Base-by-base conservation (phyloP, 441 rosid species). In the Populus hybrid region DNA sequence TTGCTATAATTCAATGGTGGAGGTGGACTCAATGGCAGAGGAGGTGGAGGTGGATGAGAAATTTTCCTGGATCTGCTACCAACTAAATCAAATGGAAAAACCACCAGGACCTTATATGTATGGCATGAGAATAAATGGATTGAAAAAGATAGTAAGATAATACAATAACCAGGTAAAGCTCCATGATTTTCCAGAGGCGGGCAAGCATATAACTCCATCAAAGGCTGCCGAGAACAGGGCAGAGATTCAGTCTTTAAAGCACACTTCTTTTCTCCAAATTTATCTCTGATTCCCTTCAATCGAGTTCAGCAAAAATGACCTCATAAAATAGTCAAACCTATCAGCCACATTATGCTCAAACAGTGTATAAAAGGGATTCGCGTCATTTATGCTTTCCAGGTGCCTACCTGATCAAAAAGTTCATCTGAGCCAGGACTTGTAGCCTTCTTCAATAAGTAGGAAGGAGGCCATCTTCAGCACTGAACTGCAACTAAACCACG, bases 261-360 rank as follows among this genome's bases (percentile, higher is more conserved):
- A 67, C 9, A 67, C 68, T 86, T 80, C 84, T 79, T 57, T 79
- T 80, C 82, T 79, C 75, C 80, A 82, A 82, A 30, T 76, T 69
- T 67, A 38, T 67, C 38, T 63, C 76, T 9, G 84, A 82, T 30
- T 80, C 87, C 34, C 12, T 76, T 30, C 70, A 26, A 63, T 66
- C 76, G 23, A 83, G 82, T 76, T 79, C 87, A 6, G 50, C 76
- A 79, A 83, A 86, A 50, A 83, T 74, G 72, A 86, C 82, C 86
- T 84, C 21, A 16, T 24, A 50, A 74, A 71, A 72, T 35, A 32
- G 7, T 8, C 77, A 68, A 57, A 69, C 46, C 72, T 40, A 61
- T 82, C 38, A 84, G 79, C 40, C 32, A 66, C 46, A 36, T 23
- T 32, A 32, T 4, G 16, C 35, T 32, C 16, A 4, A 42, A 74